Evolutionary conservation across 2,329 filamentous ascomycete species (phyloP), one percentile per base, ranked within the genome.

Genomic region (Ilyonectria robusta): DNA sequence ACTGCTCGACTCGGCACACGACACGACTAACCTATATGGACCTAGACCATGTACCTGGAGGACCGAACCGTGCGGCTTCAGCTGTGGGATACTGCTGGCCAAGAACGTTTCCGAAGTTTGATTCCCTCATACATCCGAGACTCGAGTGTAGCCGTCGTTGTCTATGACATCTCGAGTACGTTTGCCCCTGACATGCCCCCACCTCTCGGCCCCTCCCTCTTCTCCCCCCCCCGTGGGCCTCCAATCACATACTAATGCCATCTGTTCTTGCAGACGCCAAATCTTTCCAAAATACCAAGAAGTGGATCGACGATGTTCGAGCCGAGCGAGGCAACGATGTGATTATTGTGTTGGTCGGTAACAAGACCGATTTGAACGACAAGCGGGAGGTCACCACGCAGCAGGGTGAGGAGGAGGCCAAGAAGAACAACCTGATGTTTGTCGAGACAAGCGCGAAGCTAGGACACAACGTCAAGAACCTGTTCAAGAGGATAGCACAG

Each of bases 51-150:
- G 97, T 99, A 99, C 84, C 92, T 99, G 69, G 96, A 99, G 85
- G 96, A 99, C 86, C 91, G 96, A 80, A 99, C 96, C 47, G 96
- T 99, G 69, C 93, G 97, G 78, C 88, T 99, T 81, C 96, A 99
- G 81, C 89, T 99, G 70, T 99, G 96, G 96, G 96, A 99, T 82
- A 99, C 96, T 6, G 96, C 96, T 54, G 96, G 96, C 69, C 96
- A 99, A 82, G 96, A 99, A 84, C 91, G 96, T 74, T 99, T 99
- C 85, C 92, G 97, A 81, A 97, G 94, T 78, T 84, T 99, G 78
- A 99, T 99, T 75, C 97, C 97, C 62, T 98, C 94, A 23, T 99
- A 99, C 84, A 99, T 99, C 78, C 94, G 97, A 77, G 97, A 99
- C 85, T 97, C 94, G 23, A 97, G 93, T 79, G 97, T 99, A 59